These are phyloP conservation scores for Fagus sylvatica DNA, from an alignment of 306 rosid genomes.

Conservation along the genomic window DNA sequence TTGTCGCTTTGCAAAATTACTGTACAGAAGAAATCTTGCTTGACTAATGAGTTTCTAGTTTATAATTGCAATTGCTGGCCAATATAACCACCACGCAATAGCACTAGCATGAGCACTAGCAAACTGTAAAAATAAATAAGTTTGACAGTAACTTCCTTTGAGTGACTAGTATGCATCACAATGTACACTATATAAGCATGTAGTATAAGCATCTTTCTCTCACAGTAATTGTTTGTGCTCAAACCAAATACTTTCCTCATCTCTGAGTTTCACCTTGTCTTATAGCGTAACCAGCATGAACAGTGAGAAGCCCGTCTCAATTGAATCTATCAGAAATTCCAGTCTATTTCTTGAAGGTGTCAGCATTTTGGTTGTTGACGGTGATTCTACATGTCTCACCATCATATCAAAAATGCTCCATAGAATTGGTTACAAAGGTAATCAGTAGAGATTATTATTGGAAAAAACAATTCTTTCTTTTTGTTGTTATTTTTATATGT, in stretches of 20 bases:
- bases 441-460: not conserved
- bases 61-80: too few relatives aligned
- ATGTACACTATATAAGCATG: not conserved
- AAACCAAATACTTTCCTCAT: slow-evolving; percentile 6
- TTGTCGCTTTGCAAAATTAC: too few relatives aligned
- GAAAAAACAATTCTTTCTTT: slow-evolving; percentile 1
- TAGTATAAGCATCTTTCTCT: not conserved
- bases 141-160: too few relatives aligned
- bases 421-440: slow-evolving; percentile 52
- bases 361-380: slow-evolving; percentile 50
- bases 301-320: not conserved
- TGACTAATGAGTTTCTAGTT: not conserved
- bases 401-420: slow-evolving; percentile 36
- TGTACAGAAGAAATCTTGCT: too few relatives aligned
- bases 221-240: not conserved
- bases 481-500: not conserved
- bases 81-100: too few relatives aligned
- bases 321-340: not conserved
- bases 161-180: too few relatives aligned
- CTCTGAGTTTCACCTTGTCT: not conserved
- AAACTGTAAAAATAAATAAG: too few relatives aligned
- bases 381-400: slow-evolving; percentile 24
- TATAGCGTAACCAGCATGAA: slow-evolving; percentile 11
- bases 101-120: too few relatives aligned
- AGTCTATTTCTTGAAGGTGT: slow-evolving; percentile 7